Conservation (phyloP, 148 eudicot genomes). For the Mesembryanthemum crystallinum region DNA sequence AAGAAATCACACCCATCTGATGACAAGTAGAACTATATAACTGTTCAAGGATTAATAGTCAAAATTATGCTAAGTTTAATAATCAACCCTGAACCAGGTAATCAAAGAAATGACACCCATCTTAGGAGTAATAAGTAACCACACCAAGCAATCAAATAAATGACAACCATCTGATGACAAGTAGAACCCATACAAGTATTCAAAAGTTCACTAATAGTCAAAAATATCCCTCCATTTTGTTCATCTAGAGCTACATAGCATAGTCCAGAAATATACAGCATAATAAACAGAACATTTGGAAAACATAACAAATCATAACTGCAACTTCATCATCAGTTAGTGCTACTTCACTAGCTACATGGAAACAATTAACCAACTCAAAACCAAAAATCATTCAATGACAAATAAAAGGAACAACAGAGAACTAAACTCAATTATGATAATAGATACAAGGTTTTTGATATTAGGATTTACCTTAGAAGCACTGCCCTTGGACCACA, state of each 20-base stretch:
- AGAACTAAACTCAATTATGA: neutral
- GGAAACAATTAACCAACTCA: neutral
- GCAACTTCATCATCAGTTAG: neutral
- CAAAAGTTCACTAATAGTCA: neutral
- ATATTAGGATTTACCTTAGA: conserved; percentile 55
- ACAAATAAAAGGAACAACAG: neutral
- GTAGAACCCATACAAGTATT: neutral
- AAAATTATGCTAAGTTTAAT: too few relatives aligned
- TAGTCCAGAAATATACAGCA: neutral
- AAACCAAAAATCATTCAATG: neutral
- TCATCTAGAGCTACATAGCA: neutral
- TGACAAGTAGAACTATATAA: too few relatives aligned
- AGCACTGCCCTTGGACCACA: conserved; percentile 86
- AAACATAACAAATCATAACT: neutral
- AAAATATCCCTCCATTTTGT: neutral
- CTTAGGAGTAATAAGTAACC: too few relatives aligned
- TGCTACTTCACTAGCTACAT: neutral
- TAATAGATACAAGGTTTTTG: neutral
- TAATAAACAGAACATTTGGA: neutral
- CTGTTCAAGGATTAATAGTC: too few relatives aligned
- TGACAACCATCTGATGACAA: neutral
- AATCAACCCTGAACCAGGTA: too few relatives aligned
- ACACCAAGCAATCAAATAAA: neutral
- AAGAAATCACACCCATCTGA: too few relatives aligned
- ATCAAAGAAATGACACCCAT: too few relatives aligned